Evolutionary conservation across 306 rosid genomes (phyloP).

Genomic region (Herpetospermum pedunculosum): DNA sequence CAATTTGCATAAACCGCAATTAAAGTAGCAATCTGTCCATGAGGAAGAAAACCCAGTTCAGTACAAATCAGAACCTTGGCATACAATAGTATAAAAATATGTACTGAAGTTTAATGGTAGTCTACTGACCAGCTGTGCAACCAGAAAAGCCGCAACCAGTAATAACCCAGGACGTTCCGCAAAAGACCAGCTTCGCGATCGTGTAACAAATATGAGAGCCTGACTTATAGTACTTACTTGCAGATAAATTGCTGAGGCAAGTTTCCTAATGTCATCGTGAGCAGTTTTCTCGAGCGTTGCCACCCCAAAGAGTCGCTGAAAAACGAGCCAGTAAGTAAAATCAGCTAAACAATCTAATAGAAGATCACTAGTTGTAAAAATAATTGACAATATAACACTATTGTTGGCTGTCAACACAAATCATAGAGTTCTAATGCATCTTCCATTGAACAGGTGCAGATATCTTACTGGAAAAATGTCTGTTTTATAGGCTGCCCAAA

Average conservation of each 20-base stretch:
- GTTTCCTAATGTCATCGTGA: conserved; percentile 70
- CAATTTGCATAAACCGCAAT: conserved; percentile 90
- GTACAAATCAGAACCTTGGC: neutral
- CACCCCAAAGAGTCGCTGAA: conserved; percentile 75
- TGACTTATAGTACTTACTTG: conserved; percentile 99
- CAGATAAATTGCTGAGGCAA: conserved; percentile 88
- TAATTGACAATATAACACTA: neutral
- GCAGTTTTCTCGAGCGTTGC: conserved; percentile 73
- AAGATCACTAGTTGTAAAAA: neutral
- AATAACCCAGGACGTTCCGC: conserved; percentile 84
- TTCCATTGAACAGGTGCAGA: conserved; percentile 1
- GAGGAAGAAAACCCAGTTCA: neutral
- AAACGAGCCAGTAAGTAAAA: conserved; percentile 17
- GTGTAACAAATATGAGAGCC: conserved; percentile 94
- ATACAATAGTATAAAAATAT: neutral
- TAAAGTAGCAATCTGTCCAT: conserved; percentile 75
- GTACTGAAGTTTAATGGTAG: neutral
- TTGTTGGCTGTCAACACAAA: neutral
- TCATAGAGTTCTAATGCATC: neutral
- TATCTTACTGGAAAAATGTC: conserved; percentile 77
- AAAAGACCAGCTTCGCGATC: conserved; percentile 94
- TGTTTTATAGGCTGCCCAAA: conserved; percentile 93
- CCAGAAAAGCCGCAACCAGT: conserved; percentile 56
- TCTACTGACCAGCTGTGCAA: conserved; percentile 82
- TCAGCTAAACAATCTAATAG: neutral